A percentile compares a stretch with the other conserved stretches of the same genome.
phyloP scores from a whole-genome alignment of 495 filamentous ascomycete genomes.

The Sabuloglossum arenarium region DNA sequence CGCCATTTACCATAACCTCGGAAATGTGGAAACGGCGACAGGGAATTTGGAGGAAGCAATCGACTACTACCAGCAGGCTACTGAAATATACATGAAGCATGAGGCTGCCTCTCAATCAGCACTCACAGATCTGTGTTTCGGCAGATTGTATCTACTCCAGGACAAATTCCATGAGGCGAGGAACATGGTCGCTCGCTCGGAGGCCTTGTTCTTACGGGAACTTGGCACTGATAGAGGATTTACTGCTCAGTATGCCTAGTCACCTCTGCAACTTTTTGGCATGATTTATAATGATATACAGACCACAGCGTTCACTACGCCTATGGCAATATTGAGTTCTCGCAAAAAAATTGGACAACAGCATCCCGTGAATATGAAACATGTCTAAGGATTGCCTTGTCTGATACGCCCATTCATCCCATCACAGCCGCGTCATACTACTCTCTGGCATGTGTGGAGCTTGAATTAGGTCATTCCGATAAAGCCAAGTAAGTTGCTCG shows the following conservation, averaged over 20 bases:
- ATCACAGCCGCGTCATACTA: not conserved
- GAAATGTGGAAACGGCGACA: not conserved
- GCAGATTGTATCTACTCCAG: not conserved
- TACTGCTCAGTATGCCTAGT: not conserved
- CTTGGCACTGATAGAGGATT: not conserved
- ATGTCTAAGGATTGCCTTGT: not conserved
- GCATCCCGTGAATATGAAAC: not conserved
- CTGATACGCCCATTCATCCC: not conserved
- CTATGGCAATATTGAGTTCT: not conserved
- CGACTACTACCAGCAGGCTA: not conserved
- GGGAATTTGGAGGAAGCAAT: not conserved
- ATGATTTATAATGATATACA: not conserved
- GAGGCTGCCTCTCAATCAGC: not conserved
- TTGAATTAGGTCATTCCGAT: not conserved
- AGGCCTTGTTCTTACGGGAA: not conserved
- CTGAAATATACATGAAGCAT: not conserved
- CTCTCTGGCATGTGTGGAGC: not conserved
- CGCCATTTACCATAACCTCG: not conserved
- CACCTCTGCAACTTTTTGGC: not conserved
- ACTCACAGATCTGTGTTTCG: not conserved
- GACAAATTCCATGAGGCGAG: not conserved
- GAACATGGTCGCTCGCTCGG: not conserved
- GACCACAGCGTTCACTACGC: not conserved
- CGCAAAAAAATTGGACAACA: not conserved
- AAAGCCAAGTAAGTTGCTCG: not conserved